phyloP scores from a whole-genome alignment of 2,329 filamentous ascomycete genomes.

The Neobulgaria alba region DNA sequence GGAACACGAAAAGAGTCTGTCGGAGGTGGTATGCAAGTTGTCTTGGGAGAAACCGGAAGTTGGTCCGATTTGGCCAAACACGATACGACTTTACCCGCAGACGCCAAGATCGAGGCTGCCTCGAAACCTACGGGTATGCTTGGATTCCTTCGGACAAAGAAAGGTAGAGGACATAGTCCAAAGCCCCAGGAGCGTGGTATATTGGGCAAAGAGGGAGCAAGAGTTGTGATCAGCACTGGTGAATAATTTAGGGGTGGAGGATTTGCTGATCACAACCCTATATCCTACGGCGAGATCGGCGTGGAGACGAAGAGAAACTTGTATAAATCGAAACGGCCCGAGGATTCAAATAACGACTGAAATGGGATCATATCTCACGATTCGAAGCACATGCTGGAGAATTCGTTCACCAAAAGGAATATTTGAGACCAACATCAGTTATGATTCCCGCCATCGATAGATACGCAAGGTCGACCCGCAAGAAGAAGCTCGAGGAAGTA shows the following conservation, averaged over 20 bases:
- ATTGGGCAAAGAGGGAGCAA: conserved; percentile 86
- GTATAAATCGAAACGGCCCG: no score
- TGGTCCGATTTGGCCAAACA: conserved; percentile 88
- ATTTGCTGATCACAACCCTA: neutral
- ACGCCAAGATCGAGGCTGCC: conserved; percentile 47
- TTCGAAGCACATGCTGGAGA: no score
- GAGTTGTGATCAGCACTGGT: conserved; percentile 59
- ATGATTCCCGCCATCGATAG: no score
- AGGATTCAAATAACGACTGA: no score
- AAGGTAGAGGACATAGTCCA: conserved; percentile 81
- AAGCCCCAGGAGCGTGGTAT: conserved; percentile 93
- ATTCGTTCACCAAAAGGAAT: no score
- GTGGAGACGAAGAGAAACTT: no score
- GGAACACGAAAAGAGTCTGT: conserved; percentile 24
- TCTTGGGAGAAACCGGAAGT: conserved; percentile 78
- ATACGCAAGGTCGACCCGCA: no score
- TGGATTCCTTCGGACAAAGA: conserved; percentile 82
- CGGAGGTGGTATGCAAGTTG: conserved; percentile 76
- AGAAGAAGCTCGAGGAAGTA: no score
- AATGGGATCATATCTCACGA: no score
- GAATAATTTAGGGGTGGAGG: conserved; percentile 30
- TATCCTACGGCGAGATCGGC: neutral
- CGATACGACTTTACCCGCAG: conserved; percentile 63
- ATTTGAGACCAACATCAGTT: no score
- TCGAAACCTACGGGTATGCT: conserved; percentile 72